Conservation (phyloP, 352 stramenopile species). For the Phytopythium oedochilum region DNA sequence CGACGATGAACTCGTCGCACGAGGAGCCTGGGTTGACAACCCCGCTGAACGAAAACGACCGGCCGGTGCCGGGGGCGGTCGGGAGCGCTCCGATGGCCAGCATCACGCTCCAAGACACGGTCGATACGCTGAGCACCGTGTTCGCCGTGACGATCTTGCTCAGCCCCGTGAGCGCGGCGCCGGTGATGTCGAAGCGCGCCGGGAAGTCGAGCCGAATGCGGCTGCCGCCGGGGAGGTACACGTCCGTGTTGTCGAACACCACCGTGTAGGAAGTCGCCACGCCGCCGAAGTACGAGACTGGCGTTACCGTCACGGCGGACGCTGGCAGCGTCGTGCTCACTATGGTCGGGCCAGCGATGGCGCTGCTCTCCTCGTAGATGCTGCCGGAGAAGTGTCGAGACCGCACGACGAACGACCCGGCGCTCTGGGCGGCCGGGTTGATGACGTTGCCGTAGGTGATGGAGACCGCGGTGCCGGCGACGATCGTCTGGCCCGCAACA, state of each 20-base stretch:
- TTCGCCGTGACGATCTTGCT: constrained; percentile 30
- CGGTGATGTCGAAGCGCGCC: constrained; percentile 26
- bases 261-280: constrained; percentile 33
- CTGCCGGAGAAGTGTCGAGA: constrained; percentile 28
- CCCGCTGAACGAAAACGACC: constrained; percentile 31
- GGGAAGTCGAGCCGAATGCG: constrained; percentile 43
- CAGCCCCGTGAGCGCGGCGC: constrained; percentile 13
- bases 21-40: constrained; percentile 56
- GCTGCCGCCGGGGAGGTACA: constrained; percentile 31
- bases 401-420: constrained; percentile 30
- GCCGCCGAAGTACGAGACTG: constrained; percentile 36
- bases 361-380: constrained; percentile 36
- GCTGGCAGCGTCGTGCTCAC: constrained; percentile 22
- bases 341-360: constrained; percentile 18
- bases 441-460: constrained; percentile 46
- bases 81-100: constrained; percentile 30
- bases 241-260: constrained; percentile 32
- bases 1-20: constrained; percentile 49
- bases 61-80: constrained; percentile 25
- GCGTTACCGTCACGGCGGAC: constrained; percentile 25
- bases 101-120: constrained; percentile 7
- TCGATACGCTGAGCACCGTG: constrained; percentile 14
- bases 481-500: constrained; percentile 23
- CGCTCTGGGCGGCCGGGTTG: constrained; percentile 37
- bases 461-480: constrained; percentile 17